These are phyloP conservation scores for Polyporus arcularius DNA, from an alignment of 768 basidiomycete species.

Conservation along the genomic window DNA sequence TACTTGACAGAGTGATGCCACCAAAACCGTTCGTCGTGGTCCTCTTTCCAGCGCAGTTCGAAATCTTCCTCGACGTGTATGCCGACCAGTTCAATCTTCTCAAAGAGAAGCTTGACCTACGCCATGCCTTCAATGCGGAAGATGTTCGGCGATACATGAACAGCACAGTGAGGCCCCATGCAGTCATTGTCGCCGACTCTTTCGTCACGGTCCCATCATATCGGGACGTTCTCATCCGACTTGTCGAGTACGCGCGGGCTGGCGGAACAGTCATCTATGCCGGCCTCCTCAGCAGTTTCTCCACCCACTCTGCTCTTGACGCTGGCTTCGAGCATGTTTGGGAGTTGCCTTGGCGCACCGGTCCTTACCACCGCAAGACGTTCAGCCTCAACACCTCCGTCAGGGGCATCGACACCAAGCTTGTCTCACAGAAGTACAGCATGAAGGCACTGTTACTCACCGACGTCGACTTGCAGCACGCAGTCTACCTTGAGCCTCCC, in stretches of 20 bases:
- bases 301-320: slow-evolving; percentile 25
- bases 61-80: too few species aligned
- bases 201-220: slow-evolving; percentile 31
- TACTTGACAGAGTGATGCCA: too few species aligned
- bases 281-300: slow-evolving; percentile 35
- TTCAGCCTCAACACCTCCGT: slow-evolving; percentile 32
- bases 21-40: too few species aligned
- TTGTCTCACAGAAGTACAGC: slow-evolving; percentile 29
- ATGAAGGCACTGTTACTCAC: slow-evolving; percentile 42
- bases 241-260: slow-evolving; percentile 39
- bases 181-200: slow-evolving; percentile 39
- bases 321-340: slow-evolving; percentile 31
- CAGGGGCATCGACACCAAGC: not conserved
- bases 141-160: not conserved
- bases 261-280: slow-evolving; percentile 42
- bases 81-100: too few species aligned
- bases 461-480: slow-evolving; percentile 22
- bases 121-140: not conserved
- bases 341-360: slow-evolving; percentile 39
- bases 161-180: slow-evolving; percentile 6
- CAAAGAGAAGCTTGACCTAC: not conserved
- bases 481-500: slow-evolving; percentile 34
- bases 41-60: too few species aligned
- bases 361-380: slow-evolving; percentile 38
- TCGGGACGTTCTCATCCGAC: slow-evolving; percentile 25